Base-by-base conservation (phyloP, 345 rosid species). In the Populus alba region DNA sequence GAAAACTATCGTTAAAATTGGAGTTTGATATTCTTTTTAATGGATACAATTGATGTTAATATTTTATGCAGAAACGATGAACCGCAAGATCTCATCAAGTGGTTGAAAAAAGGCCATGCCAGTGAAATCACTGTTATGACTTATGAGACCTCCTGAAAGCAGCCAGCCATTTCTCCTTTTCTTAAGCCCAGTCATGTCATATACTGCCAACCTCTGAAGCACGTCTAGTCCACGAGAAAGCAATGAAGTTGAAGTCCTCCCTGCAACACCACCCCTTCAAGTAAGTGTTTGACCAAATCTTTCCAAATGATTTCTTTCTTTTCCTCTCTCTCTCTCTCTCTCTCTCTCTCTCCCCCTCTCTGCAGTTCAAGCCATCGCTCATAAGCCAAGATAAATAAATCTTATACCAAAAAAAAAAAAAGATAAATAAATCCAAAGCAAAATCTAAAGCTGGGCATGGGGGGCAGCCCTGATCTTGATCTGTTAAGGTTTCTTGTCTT, bases 401-500 rank as follows among this genome's bases (percentile, higher is more conserved):
- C 35, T 33, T 33, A 33, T 33, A 33, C 35, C 35, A 33, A 33
- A 33, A 33, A 33, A 33, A 33, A 33, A 33, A 33, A 33, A 33
- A 33, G 35, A 33, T 33, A 3, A 33, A 33, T 33, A 33, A 33
- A 18, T 25, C 63, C 11, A 3, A 59, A 57, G 63, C 29, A n/a
- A 3, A n/a, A 57, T 57, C 63, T 8, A 57, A 57, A n/a, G 15
- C 11, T 57, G 11, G 63, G 5, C 63, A 59, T 59, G 63, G 63
- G 63, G 63, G 63, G 63, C 29, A n/a, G 13, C 63, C 12, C 16
- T 9, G 13, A 39, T 35, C 53, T 72, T 78, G 72, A 78, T 51
- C 27, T 18, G 10, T 79, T 49, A 33, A 49, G 55, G 13, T 22
- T 82, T 65, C 66, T 72, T 5, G 47, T 27, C 61, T 39, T 84